Percentiles rank a stretch among this genome's conserved stretches.
Conservation (phyloP, 257 asterid genomes). For the Gynochthodes officinalis region DNA sequence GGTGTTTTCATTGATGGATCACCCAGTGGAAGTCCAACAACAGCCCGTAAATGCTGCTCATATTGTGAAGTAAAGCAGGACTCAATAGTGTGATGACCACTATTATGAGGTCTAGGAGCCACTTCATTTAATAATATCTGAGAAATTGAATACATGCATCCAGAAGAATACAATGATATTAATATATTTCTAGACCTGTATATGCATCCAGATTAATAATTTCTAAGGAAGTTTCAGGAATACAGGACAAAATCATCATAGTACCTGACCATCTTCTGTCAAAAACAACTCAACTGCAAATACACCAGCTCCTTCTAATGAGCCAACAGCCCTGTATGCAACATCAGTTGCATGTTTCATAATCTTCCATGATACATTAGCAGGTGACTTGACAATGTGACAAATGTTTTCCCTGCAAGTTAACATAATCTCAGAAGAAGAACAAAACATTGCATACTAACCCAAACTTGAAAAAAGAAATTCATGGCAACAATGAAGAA, state of each 20-base stretch:
- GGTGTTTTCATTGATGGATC: slow-evolving; percentile 85
- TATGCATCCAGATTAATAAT: not conserved
- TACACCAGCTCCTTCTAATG: slow-evolving; percentile 95
- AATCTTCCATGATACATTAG: slow-evolving; percentile 73
- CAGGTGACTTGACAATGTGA: slow-evolving; percentile 94
- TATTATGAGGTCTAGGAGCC: slow-evolving; percentile 98
- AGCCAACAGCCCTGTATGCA: slow-evolving; percentile 73
- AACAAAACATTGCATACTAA: not conserved
- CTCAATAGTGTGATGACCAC: slow-evolving; percentile 96
- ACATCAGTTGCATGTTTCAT: slow-evolving; percentile 78
- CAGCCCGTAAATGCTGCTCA: slow-evolving; percentile 96
- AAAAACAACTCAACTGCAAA: slow-evolving; percentile 92
- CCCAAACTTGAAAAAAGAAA: not conserved
- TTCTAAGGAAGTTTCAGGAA: not conserved
- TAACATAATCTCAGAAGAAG: not conserved
- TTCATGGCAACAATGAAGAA: slow-evolving; percentile 9
- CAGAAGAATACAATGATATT: not conserved
- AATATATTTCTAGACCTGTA: not conserved
- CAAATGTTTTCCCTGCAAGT: slow-evolving; percentile 83
- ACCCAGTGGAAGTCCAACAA: slow-evolving; percentile 93
- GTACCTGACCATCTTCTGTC: slow-evolving; percentile 89
- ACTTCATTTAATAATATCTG: slow-evolving; percentile 92
- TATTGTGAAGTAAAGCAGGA: slow-evolving; percentile 86
- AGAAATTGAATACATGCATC: slow-evolving; percentile 2
- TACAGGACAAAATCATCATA: slow-evolving; percentile 8